Evolutionary conservation across 2,329 filamentous ascomycete species (phyloP).

Genomic region (Paecilomyces dactylethromorphus): DNA sequence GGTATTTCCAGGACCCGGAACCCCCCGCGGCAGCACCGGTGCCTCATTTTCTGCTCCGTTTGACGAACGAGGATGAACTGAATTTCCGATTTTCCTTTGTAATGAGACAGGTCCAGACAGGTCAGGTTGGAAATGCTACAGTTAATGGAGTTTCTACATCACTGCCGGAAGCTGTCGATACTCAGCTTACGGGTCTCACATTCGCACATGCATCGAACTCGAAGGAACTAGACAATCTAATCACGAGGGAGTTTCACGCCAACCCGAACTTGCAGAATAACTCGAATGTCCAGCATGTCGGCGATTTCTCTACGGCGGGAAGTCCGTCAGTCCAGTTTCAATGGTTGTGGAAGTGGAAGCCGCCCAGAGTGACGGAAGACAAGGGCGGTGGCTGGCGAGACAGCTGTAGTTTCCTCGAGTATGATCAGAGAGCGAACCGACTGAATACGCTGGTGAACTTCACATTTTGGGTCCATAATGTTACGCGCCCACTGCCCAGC

Average conservation of each 20-base stretch:
- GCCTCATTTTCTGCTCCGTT: conserved; percentile 76
- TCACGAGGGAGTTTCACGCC: conserved; percentile 92
- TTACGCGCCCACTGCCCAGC: conserved; percentile 26
- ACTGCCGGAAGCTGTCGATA: conserved; percentile 53
- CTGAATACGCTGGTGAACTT: conserved; percentile 86
- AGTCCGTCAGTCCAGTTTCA: conserved; percentile 78
- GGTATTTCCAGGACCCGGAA: conserved; percentile 66
- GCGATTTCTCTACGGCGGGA: conserved; percentile 81
- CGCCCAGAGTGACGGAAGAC: conserved; percentile 75
- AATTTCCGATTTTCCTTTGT: conserved; percentile 90
- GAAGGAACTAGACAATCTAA: conserved; percentile 84
- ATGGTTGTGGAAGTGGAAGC: conserved; percentile 96
- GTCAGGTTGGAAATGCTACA: conserved; percentile 45
- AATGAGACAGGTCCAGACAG: conserved; percentile 51
- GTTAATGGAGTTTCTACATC: conserved; percentile 47
- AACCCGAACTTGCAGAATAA: conserved; percentile 98
- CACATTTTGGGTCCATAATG: conserved; percentile 88
- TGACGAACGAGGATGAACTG: conserved; percentile 86
- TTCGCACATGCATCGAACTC: conserved; percentile 83
- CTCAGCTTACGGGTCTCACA: conserved; percentile 78
- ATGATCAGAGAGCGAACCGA: conserved; percentile 85
- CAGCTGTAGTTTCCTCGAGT: conserved; percentile 94
- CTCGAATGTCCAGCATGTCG: conserved; percentile 89
- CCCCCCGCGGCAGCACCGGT: conserved; percentile 33
- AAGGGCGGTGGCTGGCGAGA: conserved; percentile 90